Percentiles rank a stretch among this genome's conserved stretches.
phyloP scores from a whole-genome alignment of 371 early-diverging fungal genomes.

The Rhizoclosmatium hyalinum region DNA sequence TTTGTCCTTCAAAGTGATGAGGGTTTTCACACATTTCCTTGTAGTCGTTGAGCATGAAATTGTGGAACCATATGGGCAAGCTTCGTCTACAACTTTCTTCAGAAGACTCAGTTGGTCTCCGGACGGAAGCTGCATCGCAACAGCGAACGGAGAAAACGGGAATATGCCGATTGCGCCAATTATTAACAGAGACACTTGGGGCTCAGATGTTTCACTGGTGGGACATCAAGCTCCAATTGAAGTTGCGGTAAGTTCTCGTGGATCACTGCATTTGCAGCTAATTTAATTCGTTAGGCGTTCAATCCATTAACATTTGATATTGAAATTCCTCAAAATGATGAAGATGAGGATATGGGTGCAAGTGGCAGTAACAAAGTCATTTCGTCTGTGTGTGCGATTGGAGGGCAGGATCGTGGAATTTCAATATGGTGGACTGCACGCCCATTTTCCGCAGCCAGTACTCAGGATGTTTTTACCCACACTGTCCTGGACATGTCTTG shows the following conservation, averaged over 20 bases:
- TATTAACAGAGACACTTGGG: slow-evolving; percentile 77
- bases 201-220: slow-evolving; percentile 79
- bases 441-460: slow-evolving; percentile 76
- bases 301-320: slow-evolving; percentile 78
- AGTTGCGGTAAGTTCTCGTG: slow-evolving; percentile 77
- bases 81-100: slow-evolving; percentile 83
- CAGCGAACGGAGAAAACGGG: slow-evolving; percentile 90
- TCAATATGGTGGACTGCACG: slow-evolving; percentile 88
- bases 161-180: slow-evolving; percentile 83
- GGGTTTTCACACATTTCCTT: not conserved
- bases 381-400: slow-evolving; percentile 80
- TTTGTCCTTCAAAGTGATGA: not conserved
- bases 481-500: slow-evolving; percentile 90
- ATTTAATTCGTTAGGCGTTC: slow-evolving; percentile 52
- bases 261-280: not conserved
- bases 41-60: slow-evolving; percentile 70
- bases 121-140: slow-evolving; percentile 86
- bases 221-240: slow-evolving; percentile 93
- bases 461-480: slow-evolving; percentile 78
- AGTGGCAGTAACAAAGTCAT: slow-evolving; percentile 27
- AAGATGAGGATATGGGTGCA: not conserved
- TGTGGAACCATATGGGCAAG: slow-evolving; percentile 76
- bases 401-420: slow-evolving; percentile 89
- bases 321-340: slow-evolving; percentile 32
- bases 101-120: slow-evolving; percentile 95